Conservation (phyloP, 2,329 filamentous ascomycete species). For the Hypoxylon sp. region DNA sequence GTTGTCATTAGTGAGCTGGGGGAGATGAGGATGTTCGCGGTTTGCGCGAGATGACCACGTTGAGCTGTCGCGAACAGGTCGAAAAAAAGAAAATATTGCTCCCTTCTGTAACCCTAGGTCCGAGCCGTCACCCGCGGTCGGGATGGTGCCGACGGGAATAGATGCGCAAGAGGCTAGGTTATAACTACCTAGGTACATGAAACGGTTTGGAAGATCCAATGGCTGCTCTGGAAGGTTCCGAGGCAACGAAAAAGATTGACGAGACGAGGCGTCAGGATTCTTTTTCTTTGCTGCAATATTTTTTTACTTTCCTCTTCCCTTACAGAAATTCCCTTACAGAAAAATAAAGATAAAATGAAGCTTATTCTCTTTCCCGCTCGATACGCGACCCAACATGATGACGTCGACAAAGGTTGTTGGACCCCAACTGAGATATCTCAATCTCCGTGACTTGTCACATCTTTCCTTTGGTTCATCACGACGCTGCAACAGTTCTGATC, state of each 20-base stretch:
- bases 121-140: conserved; percentile 18
- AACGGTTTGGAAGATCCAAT: conserved; percentile 32
- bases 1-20: conserved; percentile 16
- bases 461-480: conserved; percentile 26
- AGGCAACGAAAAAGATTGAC: conserved; percentile 28
- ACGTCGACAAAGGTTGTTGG: conserved; percentile 2
- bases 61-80: conserved; percentile 9
- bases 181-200: conserved; percentile 10
- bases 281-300: conserved; percentile 2
- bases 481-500: conserved; percentile 20
- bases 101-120: conserved; percentile 9
- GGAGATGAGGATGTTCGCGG: conserved; percentile 33
- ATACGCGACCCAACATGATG: background rate
- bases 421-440: conserved; percentile 10
- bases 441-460: conserved; percentile 31
- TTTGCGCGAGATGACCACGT: conserved; percentile 24
- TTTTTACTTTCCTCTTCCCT: conserved; percentile 11
- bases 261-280: conserved; percentile 11
- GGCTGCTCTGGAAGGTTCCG: conserved; percentile 33
- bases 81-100: conserved; percentile 21
- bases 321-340: background rate
- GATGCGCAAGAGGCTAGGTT: too few relatives aligned
- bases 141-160: conserved; percentile 20
- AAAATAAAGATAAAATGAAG: conserved; percentile 24
- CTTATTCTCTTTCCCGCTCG: conserved; percentile 24